phyloP scores from a whole-genome alignment of 495 filamentous ascomycete species.

The Tuber aestivum region DNA sequence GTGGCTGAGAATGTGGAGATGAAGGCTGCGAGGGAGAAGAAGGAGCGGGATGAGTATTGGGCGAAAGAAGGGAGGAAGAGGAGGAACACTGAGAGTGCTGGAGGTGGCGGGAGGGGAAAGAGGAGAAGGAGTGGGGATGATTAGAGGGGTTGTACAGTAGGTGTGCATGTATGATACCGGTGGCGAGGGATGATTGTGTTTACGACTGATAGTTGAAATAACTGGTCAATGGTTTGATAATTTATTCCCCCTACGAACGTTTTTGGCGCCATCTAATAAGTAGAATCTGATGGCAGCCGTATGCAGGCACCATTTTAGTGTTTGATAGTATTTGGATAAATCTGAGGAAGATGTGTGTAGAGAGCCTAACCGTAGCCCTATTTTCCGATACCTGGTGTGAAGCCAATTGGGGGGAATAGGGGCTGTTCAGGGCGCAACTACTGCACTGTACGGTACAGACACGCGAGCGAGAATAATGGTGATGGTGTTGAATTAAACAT shows the following conservation, averaged over 20 bases:
- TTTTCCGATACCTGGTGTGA: too few species aligned
- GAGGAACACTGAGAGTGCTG: constrained; percentile 59
- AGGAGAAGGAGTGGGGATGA: constrained; percentile 32
- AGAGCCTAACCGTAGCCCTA: too few species aligned
- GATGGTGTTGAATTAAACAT: too few species aligned
- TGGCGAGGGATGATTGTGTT: background rate
- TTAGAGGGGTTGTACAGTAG: background rate
- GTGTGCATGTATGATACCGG: background rate
- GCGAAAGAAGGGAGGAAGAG: constrained; percentile 90
- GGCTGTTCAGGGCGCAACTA: too few species aligned
- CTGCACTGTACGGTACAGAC: too few species aligned
- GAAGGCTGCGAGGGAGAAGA: constrained; percentile 74
- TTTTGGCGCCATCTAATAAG: background rate
- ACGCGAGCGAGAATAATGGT: too few species aligned
- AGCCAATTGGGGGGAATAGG: too few species aligned
- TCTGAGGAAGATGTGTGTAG: too few species aligned
- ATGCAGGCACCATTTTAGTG: too few species aligned
- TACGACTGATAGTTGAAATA: background rate
- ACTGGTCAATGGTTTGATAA: background rate
- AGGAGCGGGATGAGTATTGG: constrained; percentile 91
- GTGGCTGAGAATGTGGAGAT: constrained; percentile 73
- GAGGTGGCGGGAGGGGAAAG: constrained; percentile 58
- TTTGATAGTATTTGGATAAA: too few species aligned
- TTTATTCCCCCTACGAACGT: background rate
- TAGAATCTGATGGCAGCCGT: background rate